Percentiles rank a stretch among this genome's conserved stretches.
phyloP scores from a whole-genome alignment of 371 early-diverging fungal species.

The Mortierella polycephala region DNA sequence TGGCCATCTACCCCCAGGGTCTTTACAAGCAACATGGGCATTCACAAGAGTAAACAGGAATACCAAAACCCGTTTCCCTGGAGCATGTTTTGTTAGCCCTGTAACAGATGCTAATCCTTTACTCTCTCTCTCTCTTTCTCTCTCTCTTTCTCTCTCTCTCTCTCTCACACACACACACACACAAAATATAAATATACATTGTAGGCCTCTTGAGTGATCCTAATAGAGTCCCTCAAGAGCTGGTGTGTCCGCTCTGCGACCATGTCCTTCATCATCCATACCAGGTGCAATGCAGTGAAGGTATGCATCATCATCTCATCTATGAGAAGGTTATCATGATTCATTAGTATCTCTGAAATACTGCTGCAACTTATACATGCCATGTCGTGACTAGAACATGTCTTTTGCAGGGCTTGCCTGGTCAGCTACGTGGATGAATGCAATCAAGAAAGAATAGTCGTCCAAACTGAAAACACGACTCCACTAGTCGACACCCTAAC shows the following conservation, averaged over 20 bases:
- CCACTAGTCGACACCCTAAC: no score
- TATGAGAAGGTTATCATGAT: neutral
- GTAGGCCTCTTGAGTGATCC: conserved; percentile 24
- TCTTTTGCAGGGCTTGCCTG: conserved; percentile 47
- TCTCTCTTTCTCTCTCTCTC: no score
- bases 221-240: conserved; percentile 15
- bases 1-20: neutral
- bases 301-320: neutral
- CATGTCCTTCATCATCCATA: conserved; percentile 29
- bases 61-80: neutral
- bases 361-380: neutral
- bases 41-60: conserved; percentile 18
- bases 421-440: conserved; percentile 19
- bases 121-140: no score
- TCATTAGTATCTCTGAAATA: no score
- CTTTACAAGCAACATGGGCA: conserved; percentile 16
- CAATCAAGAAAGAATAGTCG: neutral
- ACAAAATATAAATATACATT: no score
- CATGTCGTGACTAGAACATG: conserved; percentile 23
- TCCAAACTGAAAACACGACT: no score
- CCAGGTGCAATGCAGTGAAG: conserved; percentile 37
- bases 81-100: neutral
- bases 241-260: conserved; percentile 30
- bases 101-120: neutral
- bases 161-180: no score